Base-by-base conservation (phyloP, 176 grass and related monocot genomes). In the Oryza longistaminata region DNA sequence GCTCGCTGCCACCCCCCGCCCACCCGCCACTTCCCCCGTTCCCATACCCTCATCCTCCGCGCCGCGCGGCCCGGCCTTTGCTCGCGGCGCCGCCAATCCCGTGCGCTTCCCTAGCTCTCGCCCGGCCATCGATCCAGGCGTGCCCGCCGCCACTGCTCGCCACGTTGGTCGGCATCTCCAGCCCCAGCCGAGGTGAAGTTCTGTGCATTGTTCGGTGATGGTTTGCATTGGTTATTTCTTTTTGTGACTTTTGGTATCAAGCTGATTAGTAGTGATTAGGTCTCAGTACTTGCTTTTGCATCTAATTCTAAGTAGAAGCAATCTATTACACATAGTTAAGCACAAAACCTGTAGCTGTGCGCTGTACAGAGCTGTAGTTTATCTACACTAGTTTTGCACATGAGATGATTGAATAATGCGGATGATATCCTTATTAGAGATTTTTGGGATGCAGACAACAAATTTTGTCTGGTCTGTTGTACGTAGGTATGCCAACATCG, bases 131-230 rank as follows among this genome's bases (percentile, higher is more conserved):
- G 73, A 90, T 10, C 80, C 80, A 25, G 69, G 27, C 40, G 75
- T 49, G 8, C 40, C 39, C 1, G 77, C 55, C 0, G 77, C 82
- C 5, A 74, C 71, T 4, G 73, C 66, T 68, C 81, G 77, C 75
- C 65, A 73, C 7, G 35, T 81, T 24, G 68, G 61, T 37, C 68
- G 80, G 40, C 75, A 80, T 75, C 39, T 90, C 12, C 89, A 90
- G 60, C 24, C 73, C 22, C 88, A 78, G 68, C 44, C 55, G 9
- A 86, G 88, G 88, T 87, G 67, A 90, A 39, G 19, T 39, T 85
- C 69, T 21, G 33, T 40, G 50, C 26, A 45, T 26, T 39, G 6
- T 69, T 40, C 3, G 42, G 31, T 21, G 58, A 37, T 33, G 21
- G 13, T 33, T 43, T 74, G 24, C 17, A 1, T 68, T 45, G 24